Evolutionary conservation across 1,284 basidiomycete genomes (phyloP).

Genomic region (Tylopilus sp.): DNA sequence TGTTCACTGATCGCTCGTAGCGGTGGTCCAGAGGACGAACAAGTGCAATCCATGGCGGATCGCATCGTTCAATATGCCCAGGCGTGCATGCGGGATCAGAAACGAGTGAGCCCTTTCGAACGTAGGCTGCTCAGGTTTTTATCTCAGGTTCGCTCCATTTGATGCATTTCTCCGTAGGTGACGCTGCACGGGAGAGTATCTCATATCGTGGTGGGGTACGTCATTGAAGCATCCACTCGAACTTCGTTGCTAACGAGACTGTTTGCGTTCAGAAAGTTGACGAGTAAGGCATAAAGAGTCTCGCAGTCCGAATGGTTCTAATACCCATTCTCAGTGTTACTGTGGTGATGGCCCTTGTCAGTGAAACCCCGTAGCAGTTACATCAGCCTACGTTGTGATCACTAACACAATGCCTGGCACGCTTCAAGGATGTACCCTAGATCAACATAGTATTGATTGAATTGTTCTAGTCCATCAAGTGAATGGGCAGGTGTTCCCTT

Average conservation of each 20-base stretch:
- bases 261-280: constrained; percentile 51
- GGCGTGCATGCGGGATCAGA: constrained; percentile 62
- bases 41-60: constrained; percentile 69
- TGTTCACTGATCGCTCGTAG: constrained; percentile 59
- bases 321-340: constrained; percentile 38
- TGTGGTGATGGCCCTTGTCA: constrained; percentile 43
- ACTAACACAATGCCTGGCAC: background rate
- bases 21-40: constrained; percentile 51
- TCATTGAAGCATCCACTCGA: constrained; percentile 6
- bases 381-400: background rate
- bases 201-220: constrained; percentile 66
- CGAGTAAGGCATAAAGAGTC: constrained; percentile 44
- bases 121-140: constrained; percentile 39
- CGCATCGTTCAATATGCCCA: constrained; percentile 67
- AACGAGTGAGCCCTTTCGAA: constrained; percentile 67
- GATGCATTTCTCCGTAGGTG: constrained; percentile 37
- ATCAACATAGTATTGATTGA: background rate
- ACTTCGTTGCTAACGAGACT: constrained; percentile 14
- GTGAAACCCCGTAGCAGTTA: constrained; percentile 28
- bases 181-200: constrained; percentile 60
- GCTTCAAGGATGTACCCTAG: background rate
- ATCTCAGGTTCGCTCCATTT: background rate
- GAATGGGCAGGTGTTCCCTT: background rate
- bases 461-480: background rate
- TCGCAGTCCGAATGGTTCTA: constrained; percentile 23